Base-by-base conservation (phyloP, 139 green algal species). In the Chlamydomonas eustigma region DNA sequence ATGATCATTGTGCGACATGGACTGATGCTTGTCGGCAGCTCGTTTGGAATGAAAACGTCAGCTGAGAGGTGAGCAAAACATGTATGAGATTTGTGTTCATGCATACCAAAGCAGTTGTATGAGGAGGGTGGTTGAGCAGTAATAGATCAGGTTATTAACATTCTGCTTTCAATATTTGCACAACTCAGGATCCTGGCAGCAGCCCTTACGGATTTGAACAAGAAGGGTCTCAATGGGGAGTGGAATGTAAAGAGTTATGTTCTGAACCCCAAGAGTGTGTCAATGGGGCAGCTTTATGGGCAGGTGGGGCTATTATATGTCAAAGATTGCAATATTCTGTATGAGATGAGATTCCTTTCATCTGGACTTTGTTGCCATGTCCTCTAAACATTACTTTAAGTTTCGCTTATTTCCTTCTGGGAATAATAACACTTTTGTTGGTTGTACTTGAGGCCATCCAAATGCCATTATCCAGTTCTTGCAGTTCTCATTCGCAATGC, bases 1-100 rank as follows among this genome's bases (percentile, higher is more conserved):
- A 96, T 96, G 91, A 89, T 96, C 36, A 81, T 92, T 32, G 91
- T 95, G 52, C 87, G 91, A 1, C 90, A 94, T 81, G 91, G 91
- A 2, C 82, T 95, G 4, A 95, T 95, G 91, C 77, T 94, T 3
- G 91, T 95, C 22, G 91, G 91, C 0, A 66, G 83, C 50, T 81
- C 80, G 35, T 93, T 86, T 70, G 87, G 89, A 50, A 90, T 90
- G 83, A 93, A 93, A 76, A 93, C 87, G 2, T 74, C 39, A 1
- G 74, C 84, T 58, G 78, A 89, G 51, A 66, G 76, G 52, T 25
- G 32, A 2, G 71, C 72, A 25, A 32, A 73, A 33, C 78, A 78
- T 37, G 73, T n/a, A n/a, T n/a, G 81, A 34, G 38, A 78, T 8
- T 74, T 24, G 73, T 90, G 50, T 88, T 89, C 64, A 71, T n/a